phyloP scores from a whole-genome alignment of 169 alveolate species.

The Eimeria zaria region DNA sequence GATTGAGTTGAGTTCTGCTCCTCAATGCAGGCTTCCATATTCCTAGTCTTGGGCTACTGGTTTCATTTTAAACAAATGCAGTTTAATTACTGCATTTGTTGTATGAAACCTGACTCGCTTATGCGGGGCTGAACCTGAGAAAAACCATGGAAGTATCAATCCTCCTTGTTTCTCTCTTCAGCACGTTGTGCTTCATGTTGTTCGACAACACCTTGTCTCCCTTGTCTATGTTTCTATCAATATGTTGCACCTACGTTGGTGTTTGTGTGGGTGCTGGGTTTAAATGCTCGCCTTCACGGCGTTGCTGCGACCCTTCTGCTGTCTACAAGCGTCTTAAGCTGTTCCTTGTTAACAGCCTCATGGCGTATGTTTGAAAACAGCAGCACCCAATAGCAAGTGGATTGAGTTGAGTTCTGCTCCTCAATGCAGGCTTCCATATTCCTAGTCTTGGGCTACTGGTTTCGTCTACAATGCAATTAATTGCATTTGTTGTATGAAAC shows the following conservation, averaged over 20 bases:
- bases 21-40: slow-evolving; percentile 78
- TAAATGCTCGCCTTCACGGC: slow-evolving; percentile 21
- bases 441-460: slow-evolving; percentile 78
- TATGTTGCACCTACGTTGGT: too few relatives aligned
- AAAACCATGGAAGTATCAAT: slow-evolving; percentile 78
- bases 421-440: slow-evolving; percentile 76
- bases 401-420: slow-evolving; percentile 75
- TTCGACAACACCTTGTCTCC: too few relatives aligned
- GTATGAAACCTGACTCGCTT: slow-evolving; percentile 31
- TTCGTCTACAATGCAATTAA: neutral
- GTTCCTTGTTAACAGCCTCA: neutral
- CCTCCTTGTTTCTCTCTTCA: too few relatives aligned
- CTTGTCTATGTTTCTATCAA: too few relatives aligned
- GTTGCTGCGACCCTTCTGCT: slow-evolving; percentile 80
- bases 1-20: slow-evolving; percentile 73
- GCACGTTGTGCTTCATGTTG: too few relatives aligned
- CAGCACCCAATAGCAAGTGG: slow-evolving; percentile 71
- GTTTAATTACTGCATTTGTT: neutral
- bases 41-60: slow-evolving; percentile 79
- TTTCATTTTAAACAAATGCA: neutral
- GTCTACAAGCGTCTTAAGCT: slow-evolving; percentile 54
- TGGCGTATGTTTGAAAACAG: slow-evolving; percentile 70
- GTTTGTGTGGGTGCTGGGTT: slow-evolving; percentile 74
- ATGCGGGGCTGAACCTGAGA: slow-evolving; percentile 78
- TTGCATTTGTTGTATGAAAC: neutral